Conservation (phyloP, 345 rosid genomes). For the Excoecaria agallocha region DNA sequence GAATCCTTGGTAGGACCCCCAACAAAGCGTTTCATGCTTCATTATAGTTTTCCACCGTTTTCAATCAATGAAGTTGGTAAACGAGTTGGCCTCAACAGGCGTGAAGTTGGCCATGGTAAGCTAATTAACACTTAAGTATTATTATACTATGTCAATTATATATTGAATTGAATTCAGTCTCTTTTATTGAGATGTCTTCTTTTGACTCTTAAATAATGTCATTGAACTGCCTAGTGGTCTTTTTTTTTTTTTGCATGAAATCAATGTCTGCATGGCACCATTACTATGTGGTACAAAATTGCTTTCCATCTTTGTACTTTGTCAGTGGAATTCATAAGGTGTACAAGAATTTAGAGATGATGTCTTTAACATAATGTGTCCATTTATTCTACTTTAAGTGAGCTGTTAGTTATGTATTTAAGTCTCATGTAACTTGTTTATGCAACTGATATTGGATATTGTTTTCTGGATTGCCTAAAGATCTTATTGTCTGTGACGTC, state of each 20-base stretch:
- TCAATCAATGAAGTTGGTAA: slow-evolving; percentile 93
- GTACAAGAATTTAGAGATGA: background rate
- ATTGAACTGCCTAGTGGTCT: background rate
- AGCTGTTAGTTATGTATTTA: no score
- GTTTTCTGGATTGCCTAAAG: background rate
- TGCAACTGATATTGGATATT: background rate
- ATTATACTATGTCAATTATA: background rate
- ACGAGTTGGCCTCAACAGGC: slow-evolving; percentile 88
- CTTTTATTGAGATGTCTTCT: background rate
- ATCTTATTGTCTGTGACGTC: slow-evolving; percentile 17
- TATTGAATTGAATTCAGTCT: background rate
- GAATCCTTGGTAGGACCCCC: slow-evolving; percentile 87
- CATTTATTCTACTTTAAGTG: background rate
- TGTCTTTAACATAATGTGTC: background rate
- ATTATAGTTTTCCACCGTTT: slow-evolving; percentile 94
- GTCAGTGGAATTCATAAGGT: background rate
- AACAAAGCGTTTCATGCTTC: slow-evolving; percentile 96
- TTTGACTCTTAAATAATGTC: background rate
- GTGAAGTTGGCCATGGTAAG: slow-evolving; percentile 98
- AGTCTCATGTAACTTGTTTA: background rate
- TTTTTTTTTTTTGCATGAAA: background rate
- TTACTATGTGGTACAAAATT: background rate
- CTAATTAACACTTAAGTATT: slow-evolving; percentile 13
- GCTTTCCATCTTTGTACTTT: background rate
- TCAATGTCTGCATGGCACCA: background rate